Percentiles rank a stretch among this genome's conserved stretches.
phyloP scores from a whole-genome alignment of 139 green algal genomes.

The Micromonas commoda region DNA sequence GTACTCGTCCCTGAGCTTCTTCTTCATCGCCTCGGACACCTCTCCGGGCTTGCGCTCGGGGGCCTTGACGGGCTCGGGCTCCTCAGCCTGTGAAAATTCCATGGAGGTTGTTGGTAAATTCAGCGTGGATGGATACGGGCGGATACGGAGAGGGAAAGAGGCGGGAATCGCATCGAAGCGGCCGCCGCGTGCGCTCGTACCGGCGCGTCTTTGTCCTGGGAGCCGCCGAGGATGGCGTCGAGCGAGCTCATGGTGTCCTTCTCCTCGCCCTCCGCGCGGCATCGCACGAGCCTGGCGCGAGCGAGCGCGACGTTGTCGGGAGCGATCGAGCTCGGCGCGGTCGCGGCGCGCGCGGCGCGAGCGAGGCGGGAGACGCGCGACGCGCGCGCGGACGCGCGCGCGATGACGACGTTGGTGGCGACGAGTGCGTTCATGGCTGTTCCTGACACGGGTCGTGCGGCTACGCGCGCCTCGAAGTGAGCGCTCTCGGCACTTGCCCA shows the following conservation, averaged over 20 bases:
- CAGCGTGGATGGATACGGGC: too few relatives aligned
- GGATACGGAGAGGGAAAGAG: too few relatives aligned
- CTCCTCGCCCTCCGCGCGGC: too few relatives aligned
- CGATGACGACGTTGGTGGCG: background rate
- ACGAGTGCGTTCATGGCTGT: background rate
- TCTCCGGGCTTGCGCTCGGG: background rate
- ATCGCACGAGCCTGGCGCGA: too few relatives aligned
- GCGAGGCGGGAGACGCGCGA: background rate
- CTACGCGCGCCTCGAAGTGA: too few relatives aligned
- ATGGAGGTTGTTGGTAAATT: too few relatives aligned
- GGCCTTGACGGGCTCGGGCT: background rate
- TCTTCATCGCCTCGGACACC: constrained; percentile 41
- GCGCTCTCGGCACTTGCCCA: too few relatives aligned
- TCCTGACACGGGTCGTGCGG: too few relatives aligned
- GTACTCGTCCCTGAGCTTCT: constrained; percentile 44
- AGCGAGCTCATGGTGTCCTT: background rate
- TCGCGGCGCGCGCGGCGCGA: background rate
- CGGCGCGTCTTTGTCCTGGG: background rate
- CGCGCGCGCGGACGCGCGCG: too few relatives aligned
- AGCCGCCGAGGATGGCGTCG: background rate
- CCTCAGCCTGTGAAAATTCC: too few relatives aligned
- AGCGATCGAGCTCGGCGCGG: too few relatives aligned
- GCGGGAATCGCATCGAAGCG: too few relatives aligned
- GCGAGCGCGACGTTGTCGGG: background rate
- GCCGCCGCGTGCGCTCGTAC: background rate